phyloP scores from a whole-genome alignment of 495 filamentous ascomycete species.

The Neurospora sublineolata region DNA sequence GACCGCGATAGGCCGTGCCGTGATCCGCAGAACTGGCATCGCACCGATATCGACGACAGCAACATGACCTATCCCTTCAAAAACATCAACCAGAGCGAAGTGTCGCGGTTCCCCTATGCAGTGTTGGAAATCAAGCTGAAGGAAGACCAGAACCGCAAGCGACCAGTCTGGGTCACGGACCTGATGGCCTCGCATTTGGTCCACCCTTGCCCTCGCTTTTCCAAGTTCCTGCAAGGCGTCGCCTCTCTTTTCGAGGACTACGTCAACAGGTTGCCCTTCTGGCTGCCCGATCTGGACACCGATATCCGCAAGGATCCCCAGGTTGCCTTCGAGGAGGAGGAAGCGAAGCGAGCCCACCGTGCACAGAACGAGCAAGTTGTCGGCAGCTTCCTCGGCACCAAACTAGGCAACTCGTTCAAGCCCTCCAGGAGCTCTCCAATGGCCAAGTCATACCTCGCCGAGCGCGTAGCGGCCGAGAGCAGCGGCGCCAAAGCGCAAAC shows the following conservation, averaged over 20 bases:
- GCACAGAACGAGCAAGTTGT: constrained; percentile 82
- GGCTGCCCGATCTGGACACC: constrained; percentile 77
- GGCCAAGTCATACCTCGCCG: constrained; percentile 40
- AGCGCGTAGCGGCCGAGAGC: constrained; percentile 31
- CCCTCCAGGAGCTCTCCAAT: constrained; percentile 51
- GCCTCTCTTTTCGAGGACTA: constrained; percentile 87
- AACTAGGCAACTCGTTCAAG: constrained; percentile 36
- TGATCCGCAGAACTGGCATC: constrained; percentile 81
- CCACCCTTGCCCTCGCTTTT: constrained; percentile 79
- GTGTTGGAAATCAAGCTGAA: constrained; percentile 87
- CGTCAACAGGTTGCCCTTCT: constrained; percentile 93
- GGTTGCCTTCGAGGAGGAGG: constrained; percentile 81
- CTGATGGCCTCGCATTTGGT: constrained; percentile 87
- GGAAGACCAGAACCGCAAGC: constrained; percentile 50
- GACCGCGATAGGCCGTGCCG: constrained; percentile 78
- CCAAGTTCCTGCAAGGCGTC: constrained; percentile 91
- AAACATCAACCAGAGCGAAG: constrained; percentile 76
- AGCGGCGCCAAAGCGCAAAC: constrained; percentile 9
- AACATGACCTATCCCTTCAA: constrained; percentile 79
- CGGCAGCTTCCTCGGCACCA: constrained; percentile 60
- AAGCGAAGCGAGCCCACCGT: constrained; percentile 63
- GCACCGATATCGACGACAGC: constrained; percentile 71
- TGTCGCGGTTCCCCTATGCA: constrained; percentile 82
- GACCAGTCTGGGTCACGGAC: constrained; percentile 78
- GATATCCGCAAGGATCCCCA: constrained; percentile 91